These are phyloP conservation scores for Lachnellula arida DNA, from an alignment of 2,329 filamentous ascomycete species.

Conservation along the genomic window DNA sequence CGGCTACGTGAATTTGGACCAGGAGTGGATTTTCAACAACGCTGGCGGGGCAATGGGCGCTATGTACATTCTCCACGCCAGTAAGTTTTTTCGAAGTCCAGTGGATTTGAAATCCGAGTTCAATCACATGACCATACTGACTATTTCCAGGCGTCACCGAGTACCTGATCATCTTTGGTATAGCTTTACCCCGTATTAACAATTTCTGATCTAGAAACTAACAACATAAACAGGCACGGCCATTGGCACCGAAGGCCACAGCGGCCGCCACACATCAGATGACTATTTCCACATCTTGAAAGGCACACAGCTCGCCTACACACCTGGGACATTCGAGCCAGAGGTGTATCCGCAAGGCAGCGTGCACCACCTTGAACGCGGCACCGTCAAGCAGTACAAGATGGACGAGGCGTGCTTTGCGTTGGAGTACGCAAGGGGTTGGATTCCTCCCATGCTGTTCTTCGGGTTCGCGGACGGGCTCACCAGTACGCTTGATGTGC, in stretches of 20 bases:
- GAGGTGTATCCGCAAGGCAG: constrained; percentile 66
- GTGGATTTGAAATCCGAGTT: not conserved
- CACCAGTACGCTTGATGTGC: constrained; percentile 75
- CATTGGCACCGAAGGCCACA: constrained; percentile 82
- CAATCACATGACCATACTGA: constrained; percentile 11
- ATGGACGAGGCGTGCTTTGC: constrained; percentile 75
- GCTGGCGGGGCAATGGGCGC: constrained; percentile 87
- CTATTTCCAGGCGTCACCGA: constrained; percentile 63
- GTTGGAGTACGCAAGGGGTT: constrained; percentile 78
- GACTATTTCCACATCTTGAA: constrained; percentile 91
- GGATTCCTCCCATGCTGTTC: constrained; percentile 90
- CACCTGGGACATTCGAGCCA: constrained; percentile 59
- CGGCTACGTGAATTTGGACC: constrained; percentile 59
- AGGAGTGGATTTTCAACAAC: constrained; percentile 92
- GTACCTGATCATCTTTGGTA: constrained; percentile 81
- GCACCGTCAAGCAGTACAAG: constrained; percentile 75
- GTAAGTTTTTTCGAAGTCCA: constrained; percentile 43
- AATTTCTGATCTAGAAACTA: not conserved
- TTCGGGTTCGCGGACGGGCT: constrained; percentile 84
- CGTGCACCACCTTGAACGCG: constrained; percentile 68
- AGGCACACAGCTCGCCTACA: constrained; percentile 73
- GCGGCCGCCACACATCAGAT: constrained; percentile 83
- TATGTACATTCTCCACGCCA: constrained; percentile 87
- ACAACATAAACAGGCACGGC: constrained; percentile 51
- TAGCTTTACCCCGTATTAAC: constrained; percentile 4